phyloP scores from a whole-genome alignment of 2,329 filamentous ascomycete species.

The Sphaerulina vaccinii region DNA sequence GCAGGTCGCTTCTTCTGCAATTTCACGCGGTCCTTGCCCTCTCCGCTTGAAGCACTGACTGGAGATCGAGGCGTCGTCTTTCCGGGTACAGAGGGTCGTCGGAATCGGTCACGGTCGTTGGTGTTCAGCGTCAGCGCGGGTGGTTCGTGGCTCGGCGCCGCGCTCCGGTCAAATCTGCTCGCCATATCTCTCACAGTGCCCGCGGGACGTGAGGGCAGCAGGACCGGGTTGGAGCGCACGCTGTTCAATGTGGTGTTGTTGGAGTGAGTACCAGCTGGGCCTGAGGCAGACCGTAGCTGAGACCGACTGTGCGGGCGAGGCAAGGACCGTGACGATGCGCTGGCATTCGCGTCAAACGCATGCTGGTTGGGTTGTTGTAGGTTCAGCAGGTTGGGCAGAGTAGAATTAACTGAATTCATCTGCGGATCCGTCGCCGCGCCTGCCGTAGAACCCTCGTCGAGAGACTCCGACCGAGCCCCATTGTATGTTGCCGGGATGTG shows the following conservation, averaged over 20 bases:
- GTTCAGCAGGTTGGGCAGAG: background rate
- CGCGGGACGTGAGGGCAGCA: conserved; percentile 31
- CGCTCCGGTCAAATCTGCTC: conserved; percentile 68
- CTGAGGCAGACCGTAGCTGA: conserved; percentile 22
- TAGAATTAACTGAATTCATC: background rate
- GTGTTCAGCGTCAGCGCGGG: conserved; percentile 27
- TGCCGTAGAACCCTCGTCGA: conserved; percentile 4
- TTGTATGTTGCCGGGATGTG: conserved; percentile 1
- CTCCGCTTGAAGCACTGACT: conserved; percentile 25
- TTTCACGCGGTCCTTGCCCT: conserved; percentile 28
- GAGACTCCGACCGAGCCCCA: background rate
- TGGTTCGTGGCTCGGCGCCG: conserved; percentile 16
- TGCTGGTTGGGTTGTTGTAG: background rate
- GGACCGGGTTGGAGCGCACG: conserved; percentile 32
- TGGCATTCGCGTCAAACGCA: conserved; percentile 1
- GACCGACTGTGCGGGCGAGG: background rate
- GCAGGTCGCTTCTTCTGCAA: conserved; percentile 35
- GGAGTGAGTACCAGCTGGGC: conserved; percentile 18
- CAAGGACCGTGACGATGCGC: conserved; percentile 7
- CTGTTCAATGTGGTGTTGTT: conserved; percentile 29
- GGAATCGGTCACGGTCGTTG: conserved; percentile 28
- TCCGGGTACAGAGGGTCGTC: conserved; percentile 23
- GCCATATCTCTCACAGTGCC: conserved; percentile 71
- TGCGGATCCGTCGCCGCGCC: background rate
- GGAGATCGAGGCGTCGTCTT: conserved; percentile 29